phyloP scores from a whole-genome alignment of 129 eudicot genomes.

The Oenanthe sinensis region DNA sequence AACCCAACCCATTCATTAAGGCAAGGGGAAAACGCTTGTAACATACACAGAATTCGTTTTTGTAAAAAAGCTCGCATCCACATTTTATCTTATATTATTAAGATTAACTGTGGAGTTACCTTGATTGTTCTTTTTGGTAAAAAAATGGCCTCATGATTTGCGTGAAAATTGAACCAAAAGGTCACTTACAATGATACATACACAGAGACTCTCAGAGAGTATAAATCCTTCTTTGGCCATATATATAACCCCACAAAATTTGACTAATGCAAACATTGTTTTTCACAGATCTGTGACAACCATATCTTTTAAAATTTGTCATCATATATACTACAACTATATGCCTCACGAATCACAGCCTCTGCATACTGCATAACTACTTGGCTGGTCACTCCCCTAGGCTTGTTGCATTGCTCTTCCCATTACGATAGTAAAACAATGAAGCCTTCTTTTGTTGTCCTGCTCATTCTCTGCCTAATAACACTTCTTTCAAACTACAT shows the following conservation, averaged over 20 bases:
- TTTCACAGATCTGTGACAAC: background rate
- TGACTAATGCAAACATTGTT: background rate
- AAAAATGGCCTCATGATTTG: no score
- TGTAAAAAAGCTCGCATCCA: no score
- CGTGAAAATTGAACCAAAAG: no score
- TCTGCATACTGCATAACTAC: background rate
- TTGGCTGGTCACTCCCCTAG: background rate
- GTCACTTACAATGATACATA: no score
- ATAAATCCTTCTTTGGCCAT: background rate
- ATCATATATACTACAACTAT: background rate
- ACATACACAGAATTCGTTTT: no score
- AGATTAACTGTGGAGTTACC: no score
- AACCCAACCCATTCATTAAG: no score
- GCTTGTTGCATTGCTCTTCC: background rate
- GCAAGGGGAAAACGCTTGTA: no score
- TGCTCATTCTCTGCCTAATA: constrained; percentile 23
- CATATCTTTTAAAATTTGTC: background rate
- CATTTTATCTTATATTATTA: no score
- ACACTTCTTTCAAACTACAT: constrained; percentile 15
- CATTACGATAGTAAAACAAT: constrained; percentile 17
- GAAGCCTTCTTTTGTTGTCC: constrained; percentile 16
- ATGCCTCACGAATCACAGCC: background rate
- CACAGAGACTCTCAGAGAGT: no score
- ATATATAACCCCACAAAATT: background rate
- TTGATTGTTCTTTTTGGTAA: no score